phyloP scores from a whole-genome alignment of 2,329 filamentous ascomycete genomes.

The Hypomyces perniciosus region DNA sequence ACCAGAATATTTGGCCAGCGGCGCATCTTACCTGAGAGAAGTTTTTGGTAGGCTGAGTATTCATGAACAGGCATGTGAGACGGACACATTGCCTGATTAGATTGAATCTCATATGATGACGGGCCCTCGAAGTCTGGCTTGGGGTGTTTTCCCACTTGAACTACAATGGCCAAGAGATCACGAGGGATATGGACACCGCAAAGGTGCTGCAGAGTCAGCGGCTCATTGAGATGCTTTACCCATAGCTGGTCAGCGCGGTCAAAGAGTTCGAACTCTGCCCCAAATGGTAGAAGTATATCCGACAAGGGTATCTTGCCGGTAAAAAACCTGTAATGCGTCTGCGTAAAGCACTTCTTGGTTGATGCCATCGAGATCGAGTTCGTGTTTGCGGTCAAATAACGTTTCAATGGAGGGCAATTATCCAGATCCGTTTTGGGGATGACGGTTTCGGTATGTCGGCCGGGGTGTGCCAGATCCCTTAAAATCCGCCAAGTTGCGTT shows the following conservation, averaged over 20 bases:
- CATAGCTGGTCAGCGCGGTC: conserved; percentile 4
- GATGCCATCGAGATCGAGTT: conserved; percentile 20
- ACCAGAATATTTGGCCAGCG: conserved; percentile 45
- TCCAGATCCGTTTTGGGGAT: background rate
- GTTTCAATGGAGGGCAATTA: conserved; percentile 2
- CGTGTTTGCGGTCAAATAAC: background rate
- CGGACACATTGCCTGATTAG: conserved; percentile 44
- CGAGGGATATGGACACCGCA: conserved; percentile 19
- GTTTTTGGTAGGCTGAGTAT: conserved; percentile 44
- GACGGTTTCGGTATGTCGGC: background rate
- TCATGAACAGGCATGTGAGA: conserved; percentile 42
- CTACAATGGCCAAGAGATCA: conserved; percentile 4
- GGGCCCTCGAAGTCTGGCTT: background rate
- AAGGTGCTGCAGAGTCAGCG: conserved; percentile 42
- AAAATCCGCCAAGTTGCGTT: conserved; percentile 15
- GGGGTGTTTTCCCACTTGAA: background rate
- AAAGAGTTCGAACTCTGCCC: conserved; percentile 9
- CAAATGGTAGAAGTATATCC: conserved; percentile 9
- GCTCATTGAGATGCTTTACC: conserved; percentile 14
- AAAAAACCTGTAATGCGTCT: conserved; percentile 21
- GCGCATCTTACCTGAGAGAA: conserved; percentile 39
- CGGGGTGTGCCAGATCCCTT: conserved; percentile 1
- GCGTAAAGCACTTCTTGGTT: conserved; percentile 17
- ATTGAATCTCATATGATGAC: conserved; percentile 48
- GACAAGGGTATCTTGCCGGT: background rate